Base-by-base conservation (phyloP, 805 yeast species). In the Wickerhamiella slavikovae region DNA sequence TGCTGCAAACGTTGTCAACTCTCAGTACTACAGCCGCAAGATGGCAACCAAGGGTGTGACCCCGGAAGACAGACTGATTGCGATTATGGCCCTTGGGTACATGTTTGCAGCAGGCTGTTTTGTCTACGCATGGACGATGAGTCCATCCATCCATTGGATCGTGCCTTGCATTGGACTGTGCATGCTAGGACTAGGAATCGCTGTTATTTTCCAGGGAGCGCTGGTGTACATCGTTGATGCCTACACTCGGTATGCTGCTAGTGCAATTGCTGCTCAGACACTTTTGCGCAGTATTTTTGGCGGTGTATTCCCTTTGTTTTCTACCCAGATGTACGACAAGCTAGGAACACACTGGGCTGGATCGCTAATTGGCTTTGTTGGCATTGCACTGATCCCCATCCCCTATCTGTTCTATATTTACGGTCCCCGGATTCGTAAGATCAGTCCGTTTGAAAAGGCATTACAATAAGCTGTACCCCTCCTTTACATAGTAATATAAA, bases 251-350 rank as follows among this genome's bases (percentile, higher is more conserved):
- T 65, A 57, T 39, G 66, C 75, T 4, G 77, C 77, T 2, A 64
- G 72, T 13, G 74, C 72, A 3, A 58, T 70, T 35, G 76, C 79
- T 3, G 73, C 70, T 7, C 66, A 67, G 38, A 66, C 76, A 1
- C 59, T 69, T 28, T 42, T 65, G 29, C 55, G 77, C 42, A 64
- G 72, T 2, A 45, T 63, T 3, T 58, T 62, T 38, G 76, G 71
- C 1, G 66, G 68, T 36, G 64, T 61, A 2, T 70, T 70, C 55
- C 76, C 77, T 24, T 54, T 75, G 29, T 72, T 75, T 47, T 74
- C 76, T 4, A 43, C 56, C 22, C 64, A 66, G 20, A 59, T 75
- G 66, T 75, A 62, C 44, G 49, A 55, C 31, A 61, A 39, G 5
- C 35, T 51, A 22, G 46, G 45, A 10, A 66, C 64, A 12, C 73